Conservation (phyloP, 768 basidiomycete genomes). For the Podaxis sp. region DNA sequence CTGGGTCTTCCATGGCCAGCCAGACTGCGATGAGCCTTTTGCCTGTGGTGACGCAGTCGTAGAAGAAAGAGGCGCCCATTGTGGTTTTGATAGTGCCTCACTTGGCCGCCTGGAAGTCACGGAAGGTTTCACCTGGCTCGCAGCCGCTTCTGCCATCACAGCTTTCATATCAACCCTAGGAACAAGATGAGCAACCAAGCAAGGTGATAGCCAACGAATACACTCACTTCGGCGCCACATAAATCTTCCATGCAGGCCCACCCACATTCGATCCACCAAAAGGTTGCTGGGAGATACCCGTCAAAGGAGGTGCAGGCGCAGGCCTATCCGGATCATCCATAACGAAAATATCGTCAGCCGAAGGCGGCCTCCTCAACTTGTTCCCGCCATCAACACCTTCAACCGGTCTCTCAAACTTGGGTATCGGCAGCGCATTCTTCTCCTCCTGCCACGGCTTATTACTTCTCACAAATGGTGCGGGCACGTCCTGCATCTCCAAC, state of each 20-base stretch:
- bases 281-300: constrained; percentile 8
- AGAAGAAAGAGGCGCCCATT: not conserved
- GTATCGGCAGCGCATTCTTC: constrained; percentile 19
- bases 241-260: constrained; percentile 48
- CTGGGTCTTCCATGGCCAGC: not conserved
- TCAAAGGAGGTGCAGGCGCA: constrained; percentile 36
- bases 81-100: constrained; percentile 5
- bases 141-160: constrained; percentile 79
- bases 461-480: constrained; percentile 47
- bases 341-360: constrained; percentile 71
- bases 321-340: constrained; percentile 75
- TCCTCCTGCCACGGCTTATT: constrained; percentile 17
- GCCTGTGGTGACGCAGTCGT: not conserved
- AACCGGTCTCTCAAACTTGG: constrained; percentile 3
- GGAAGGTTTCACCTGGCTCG: constrained; percentile 18
- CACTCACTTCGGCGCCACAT: constrained; percentile 51
- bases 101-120: not conserved
- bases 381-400: not conserved
- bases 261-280: not conserved
- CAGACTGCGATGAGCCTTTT: not conserved
- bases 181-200: constrained; percentile 13
- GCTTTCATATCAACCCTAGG: constrained; percentile 78
- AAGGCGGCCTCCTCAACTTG: constrained; percentile 25
- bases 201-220: constrained; percentile 12
- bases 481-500: constrained; percentile 70